A percentile compares a stretch with the other conserved stretches of the same genome.
These are phyloP conservation scores for Pseudozyma sp. DNA, from an alignment of 1,284 basidiomycete species.

Conservation along the genomic window DNA sequence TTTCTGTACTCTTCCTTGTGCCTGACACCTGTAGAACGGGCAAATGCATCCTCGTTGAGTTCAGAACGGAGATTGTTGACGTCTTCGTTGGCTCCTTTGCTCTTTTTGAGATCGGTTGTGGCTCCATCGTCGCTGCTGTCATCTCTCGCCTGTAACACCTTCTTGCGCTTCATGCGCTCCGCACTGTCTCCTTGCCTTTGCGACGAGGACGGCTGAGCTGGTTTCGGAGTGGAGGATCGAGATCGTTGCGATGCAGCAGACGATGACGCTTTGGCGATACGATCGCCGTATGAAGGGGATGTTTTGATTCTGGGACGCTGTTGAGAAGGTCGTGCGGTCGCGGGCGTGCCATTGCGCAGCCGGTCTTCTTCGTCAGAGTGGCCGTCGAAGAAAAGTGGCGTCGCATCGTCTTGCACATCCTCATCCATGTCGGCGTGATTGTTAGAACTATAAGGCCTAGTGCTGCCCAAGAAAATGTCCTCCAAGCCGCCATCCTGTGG, in stretches of 20 bases:
- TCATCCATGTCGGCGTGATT: background rate
- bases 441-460: background rate
- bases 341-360: constrained; percentile 11
- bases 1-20: constrained; percentile 41
- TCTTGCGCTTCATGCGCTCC: constrained; percentile 1
- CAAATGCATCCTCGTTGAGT: constrained; percentile 53
- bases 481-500: constrained; percentile 8
- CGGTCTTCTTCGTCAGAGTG: constrained; percentile 17
- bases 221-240: background rate
- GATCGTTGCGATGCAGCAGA: background rate
- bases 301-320: constrained; percentile 12
- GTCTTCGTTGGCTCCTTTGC: constrained; percentile 22
- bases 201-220: background rate
- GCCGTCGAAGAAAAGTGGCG: constrained; percentile 25
- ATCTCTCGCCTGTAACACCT: background rate
- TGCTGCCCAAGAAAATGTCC: constrained; percentile 22
- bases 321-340: background rate
- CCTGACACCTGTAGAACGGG: constrained; percentile 33
- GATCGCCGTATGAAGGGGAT: constrained; percentile 15
- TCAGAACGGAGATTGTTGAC: constrained; percentile 40
- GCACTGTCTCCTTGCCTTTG: constrained; percentile 5
- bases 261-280: constrained; percentile 5
- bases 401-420: background rate
- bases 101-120: constrained; percentile 8
- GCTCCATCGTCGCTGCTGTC: background rate